A percentile compares a stretch with the other conserved stretches of the same genome.
These are phyloP conservation scores for Saprolegnia diclina DNA, from an alignment of 352 stramenopile species.

Conservation along the genomic window DNA sequence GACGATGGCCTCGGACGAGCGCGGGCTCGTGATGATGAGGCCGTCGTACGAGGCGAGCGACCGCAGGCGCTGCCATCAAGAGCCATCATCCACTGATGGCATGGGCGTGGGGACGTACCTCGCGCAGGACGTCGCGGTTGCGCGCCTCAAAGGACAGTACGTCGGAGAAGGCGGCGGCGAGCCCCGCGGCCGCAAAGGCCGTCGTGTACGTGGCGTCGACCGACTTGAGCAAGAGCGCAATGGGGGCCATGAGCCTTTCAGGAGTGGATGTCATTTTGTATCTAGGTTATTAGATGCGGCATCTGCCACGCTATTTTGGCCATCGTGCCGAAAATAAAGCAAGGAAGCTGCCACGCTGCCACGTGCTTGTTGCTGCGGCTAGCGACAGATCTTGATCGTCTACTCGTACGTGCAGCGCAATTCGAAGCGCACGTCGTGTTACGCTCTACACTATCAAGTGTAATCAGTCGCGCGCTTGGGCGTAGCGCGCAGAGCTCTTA, in stretches of 20 bases:
- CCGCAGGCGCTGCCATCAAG: neutral
- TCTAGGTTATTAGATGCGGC: neutral
- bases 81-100: neutral
- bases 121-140: conserved; percentile 37
- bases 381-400: too few species aligned
- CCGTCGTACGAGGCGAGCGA: conserved; percentile 44
- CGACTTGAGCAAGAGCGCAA: conserved; percentile 64
- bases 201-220: conserved; percentile 49
- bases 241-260: neutral
- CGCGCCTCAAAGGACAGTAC: conserved; percentile 66
- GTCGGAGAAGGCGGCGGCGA: conserved; percentile 46
- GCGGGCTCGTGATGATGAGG: conserved; percentile 71
- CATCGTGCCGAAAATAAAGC: too few species aligned
- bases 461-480: too few species aligned
- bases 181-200: conserved; percentile 30
- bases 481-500: too few species aligned
- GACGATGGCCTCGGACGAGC: conserved; percentile 48
- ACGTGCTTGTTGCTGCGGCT: too few species aligned
- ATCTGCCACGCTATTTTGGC: neutral
- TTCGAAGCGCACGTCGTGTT: too few species aligned
- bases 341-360: too few species aligned
- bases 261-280: neutral
- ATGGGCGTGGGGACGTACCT: conserved; percentile 27
- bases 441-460: too few species aligned
- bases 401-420: too few species aligned